Percentiles rank a stretch among this genome's conserved stretches.
Evolutionary conservation across 805 yeast genomes (phyloP).

Genomic region (Candida coquimbonensis): DNA sequence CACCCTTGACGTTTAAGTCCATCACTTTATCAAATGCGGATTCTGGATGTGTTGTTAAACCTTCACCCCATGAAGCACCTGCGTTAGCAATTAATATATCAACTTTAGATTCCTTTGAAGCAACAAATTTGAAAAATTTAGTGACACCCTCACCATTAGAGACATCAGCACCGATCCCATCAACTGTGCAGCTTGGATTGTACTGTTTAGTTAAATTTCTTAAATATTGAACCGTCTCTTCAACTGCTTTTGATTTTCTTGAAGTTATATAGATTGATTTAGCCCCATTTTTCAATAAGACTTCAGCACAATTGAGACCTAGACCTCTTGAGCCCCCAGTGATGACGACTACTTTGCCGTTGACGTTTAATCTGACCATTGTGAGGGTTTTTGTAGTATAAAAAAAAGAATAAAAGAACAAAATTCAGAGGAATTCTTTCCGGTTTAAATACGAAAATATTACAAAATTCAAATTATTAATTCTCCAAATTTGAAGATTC

Average conservation of each 20-base stretch:
- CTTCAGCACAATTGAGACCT: slow-evolving; percentile 63
- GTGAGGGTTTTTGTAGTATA: background rate
- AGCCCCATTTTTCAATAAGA: slow-evolving; percentile 55
- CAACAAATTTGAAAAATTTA: slow-evolving; percentile 35
- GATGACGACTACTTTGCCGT: slow-evolving; percentile 58
- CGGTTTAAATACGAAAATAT: background rate
- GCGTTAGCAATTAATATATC: slow-evolving; percentile 71
- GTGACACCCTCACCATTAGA: slow-evolving; percentile 42
- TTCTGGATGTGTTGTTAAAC: slow-evolving; percentile 52
- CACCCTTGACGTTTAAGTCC: slow-evolving; percentile 59
- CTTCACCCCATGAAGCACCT: slow-evolving; percentile 76
- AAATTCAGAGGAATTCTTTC: background rate
- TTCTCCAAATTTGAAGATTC: background rate
- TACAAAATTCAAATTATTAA: no score
- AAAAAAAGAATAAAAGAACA: background rate
- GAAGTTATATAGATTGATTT: slow-evolving; percentile 55
- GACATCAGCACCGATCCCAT: slow-evolving; percentile 51
- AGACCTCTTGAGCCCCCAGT: slow-evolving; percentile 77
- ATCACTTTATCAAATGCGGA: slow-evolving; percentile 56
- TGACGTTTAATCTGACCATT: slow-evolving; percentile 31
- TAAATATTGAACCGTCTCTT: slow-evolving; percentile 40
- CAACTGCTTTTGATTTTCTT: slow-evolving; percentile 55
- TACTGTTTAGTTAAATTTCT: slow-evolving; percentile 23
- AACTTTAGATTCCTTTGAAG: slow-evolving; percentile 34
- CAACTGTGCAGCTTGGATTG: slow-evolving; percentile 25